Conservation (phyloP, 1,139 yeast species). For the Candida neerlandica region DNA sequence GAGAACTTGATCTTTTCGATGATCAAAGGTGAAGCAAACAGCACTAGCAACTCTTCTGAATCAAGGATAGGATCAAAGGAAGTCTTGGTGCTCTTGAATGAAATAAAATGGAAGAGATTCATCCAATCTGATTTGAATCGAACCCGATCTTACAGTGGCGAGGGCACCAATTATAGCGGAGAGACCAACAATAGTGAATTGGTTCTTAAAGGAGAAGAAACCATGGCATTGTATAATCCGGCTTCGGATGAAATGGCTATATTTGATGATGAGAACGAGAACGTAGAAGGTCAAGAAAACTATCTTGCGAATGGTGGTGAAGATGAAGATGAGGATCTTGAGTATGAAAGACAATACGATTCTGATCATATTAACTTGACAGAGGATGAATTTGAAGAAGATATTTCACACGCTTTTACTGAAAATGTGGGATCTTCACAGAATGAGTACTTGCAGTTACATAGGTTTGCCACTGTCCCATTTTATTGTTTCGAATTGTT, state of each 20-base stretch:
- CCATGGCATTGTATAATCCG: constrained; percentile 8
- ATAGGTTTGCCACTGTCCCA: constrained; percentile 5
- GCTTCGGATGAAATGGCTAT: background rate
- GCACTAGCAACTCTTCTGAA: constrained; percentile 1
- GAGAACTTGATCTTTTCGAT: constrained; percentile 30
- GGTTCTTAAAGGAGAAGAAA: background rate
- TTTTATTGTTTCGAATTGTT: constrained; percentile 14
- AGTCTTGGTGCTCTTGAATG: constrained; percentile 23
- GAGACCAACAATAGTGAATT: background rate
- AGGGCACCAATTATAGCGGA: background rate
- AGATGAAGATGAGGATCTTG: constrained; percentile 16
- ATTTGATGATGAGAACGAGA: background rate
- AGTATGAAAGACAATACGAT: constrained; percentile 11
- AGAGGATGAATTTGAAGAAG: constrained; percentile 9
- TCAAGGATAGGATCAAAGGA: constrained; percentile 18
- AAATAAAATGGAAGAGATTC: constrained; percentile 22
- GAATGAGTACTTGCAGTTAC: constrained; percentile 1
- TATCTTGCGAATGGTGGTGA: background rate
- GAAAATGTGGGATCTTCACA: background rate
- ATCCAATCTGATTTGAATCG: constrained; percentile 4
- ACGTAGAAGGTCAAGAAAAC: background rate
- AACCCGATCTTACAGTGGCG: background rate
- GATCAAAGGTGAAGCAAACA: constrained; percentile 30
- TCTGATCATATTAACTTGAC: constrained; percentile 16
- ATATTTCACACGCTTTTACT: background rate